A percentile compares a stretch with the other conserved stretches of the same genome.
Conservation (phyloP, 2,329 filamentous ascomycete species). For the Aspergillus fijiensis region DNA sequence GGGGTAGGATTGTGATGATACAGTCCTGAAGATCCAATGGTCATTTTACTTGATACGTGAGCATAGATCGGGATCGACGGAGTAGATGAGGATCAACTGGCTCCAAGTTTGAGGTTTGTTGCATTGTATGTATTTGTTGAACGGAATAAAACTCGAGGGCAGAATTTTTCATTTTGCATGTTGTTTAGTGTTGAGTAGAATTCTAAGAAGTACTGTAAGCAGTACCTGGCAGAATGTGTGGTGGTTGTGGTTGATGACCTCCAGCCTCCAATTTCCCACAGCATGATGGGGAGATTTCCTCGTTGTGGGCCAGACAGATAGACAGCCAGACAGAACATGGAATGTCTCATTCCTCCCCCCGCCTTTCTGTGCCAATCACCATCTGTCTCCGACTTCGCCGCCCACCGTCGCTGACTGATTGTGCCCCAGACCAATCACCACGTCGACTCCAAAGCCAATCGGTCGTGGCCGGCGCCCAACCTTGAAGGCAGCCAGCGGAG, state of each 20-base stretch:
- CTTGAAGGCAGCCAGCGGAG: too few relatives aligned
- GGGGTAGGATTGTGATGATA: neutral
- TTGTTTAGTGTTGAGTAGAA: too few relatives aligned
- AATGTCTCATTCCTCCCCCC: neutral
- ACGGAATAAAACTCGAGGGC: neutral
- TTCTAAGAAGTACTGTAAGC: too few relatives aligned
- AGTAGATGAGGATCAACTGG: constrained; percentile 6
- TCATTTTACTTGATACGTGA: neutral
- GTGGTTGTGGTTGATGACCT: too few relatives aligned
- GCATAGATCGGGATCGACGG: neutral
- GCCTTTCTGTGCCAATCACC: neutral
- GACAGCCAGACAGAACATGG: neutral
- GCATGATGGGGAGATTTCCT: neutral
- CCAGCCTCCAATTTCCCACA: too few relatives aligned
- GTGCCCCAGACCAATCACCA: neutral
- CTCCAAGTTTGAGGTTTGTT: constrained; percentile 1
- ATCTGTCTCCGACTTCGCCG: neutral
- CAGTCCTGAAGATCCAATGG: neutral
- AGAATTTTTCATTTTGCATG: neutral
- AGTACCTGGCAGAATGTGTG: too few relatives aligned
- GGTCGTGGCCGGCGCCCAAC: neutral
- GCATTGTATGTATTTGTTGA: neutral
- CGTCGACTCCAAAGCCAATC: neutral
- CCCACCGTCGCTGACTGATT: neutral
- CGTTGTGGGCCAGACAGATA: neutral